phyloP scores from a whole-genome alignment of 371 early-diverging fungal genomes.

The Vairimorpha necatrix region DNA sequence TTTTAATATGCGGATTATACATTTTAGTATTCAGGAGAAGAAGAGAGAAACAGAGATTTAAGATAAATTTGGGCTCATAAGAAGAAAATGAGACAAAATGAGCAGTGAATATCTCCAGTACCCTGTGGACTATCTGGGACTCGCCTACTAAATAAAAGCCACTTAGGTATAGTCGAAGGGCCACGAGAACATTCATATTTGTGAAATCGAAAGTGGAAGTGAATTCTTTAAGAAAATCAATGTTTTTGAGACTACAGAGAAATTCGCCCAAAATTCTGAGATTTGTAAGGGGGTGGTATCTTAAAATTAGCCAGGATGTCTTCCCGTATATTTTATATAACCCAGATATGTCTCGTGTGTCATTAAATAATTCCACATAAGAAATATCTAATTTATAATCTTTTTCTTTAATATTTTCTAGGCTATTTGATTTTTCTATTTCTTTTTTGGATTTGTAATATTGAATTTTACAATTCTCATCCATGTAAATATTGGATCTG shows the following conservation, averaged over 20 bases:
- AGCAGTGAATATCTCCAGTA: slow-evolving; percentile 75
- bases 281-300: slow-evolving; percentile 70
- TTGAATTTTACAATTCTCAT: not conserved
- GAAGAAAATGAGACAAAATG: slow-evolving; percentile 72
- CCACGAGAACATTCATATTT: slow-evolving; percentile 75
- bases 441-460: too few species aligned
- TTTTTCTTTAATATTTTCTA: not conserved
- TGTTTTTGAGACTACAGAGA: slow-evolving; percentile 73
- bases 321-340: not conserved
- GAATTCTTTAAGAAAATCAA: slow-evolving; percentile 71
- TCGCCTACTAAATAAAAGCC: slow-evolving; percentile 84
- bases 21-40: slow-evolving; percentile 86
- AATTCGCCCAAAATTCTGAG: slow-evolving; percentile 77
- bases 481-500: too few species aligned
- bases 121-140: slow-evolving; percentile 80
- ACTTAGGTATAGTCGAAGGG: slow-evolving; percentile 72
- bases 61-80: slow-evolving; percentile 65
- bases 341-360: not conserved
- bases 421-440: not conserved
- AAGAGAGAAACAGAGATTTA: slow-evolving; percentile 75
- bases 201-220: slow-evolving; percentile 75
- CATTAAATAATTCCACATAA: slow-evolving; percentile 17
- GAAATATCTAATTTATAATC: not conserved
- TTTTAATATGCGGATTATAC: slow-evolving; percentile 80
- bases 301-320: slow-evolving; percentile 66